Evolutionary conservation across 116 monocot genomes (phyloP).

Genomic region (Thalassia testudinum): DNA sequence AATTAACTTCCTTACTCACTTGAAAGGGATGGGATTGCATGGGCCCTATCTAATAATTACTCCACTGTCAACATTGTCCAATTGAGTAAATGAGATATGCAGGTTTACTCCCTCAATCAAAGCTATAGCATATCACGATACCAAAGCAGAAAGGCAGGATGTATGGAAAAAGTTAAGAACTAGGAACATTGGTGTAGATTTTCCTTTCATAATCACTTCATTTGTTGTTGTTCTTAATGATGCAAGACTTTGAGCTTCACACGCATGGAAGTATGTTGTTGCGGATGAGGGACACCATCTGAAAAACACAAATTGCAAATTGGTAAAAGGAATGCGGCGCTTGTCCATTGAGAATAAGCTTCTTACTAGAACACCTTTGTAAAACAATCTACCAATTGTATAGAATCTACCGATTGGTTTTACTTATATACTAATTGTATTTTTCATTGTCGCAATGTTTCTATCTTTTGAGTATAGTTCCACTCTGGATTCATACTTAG

Average conservation of each 20-base stretch:
- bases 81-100: slow-evolving; percentile 72
- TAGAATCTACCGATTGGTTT: no score
- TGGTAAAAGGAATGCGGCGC: slow-evolving; percentile 51
- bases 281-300: slow-evolving; percentile 94
- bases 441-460: no score
- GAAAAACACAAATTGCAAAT: slow-evolving; percentile 71
- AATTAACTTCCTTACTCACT: slow-evolving; percentile 85
- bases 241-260: slow-evolving; percentile 34
- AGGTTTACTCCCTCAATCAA: slow-evolving; percentile 82
- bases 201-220: slow-evolving; percentile 77
- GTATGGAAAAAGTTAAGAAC: slow-evolving; percentile 61
- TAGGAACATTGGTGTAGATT: slow-evolving; percentile 45
- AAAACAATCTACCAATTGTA: slow-evolving; percentile 85
- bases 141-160: slow-evolving; percentile 42
- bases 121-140: slow-evolving; percentile 75
- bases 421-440: no score
- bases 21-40: slow-evolving; percentile 83
- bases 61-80: slow-evolving; percentile 93
- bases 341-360: slow-evolving; percentile 92
- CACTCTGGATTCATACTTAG: no score
- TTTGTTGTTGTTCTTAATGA: slow-evolving; percentile 68
- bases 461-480: no score
- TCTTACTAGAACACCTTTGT: slow-evolving; percentile 92
- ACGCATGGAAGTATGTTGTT: slow-evolving; percentile 91
- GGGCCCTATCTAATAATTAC: slow-evolving; percentile 86